These are phyloP conservation scores for Juncus effusus DNA, from an alignment of 176 grass and related monocot genomes.

Conservation along the genomic window DNA sequence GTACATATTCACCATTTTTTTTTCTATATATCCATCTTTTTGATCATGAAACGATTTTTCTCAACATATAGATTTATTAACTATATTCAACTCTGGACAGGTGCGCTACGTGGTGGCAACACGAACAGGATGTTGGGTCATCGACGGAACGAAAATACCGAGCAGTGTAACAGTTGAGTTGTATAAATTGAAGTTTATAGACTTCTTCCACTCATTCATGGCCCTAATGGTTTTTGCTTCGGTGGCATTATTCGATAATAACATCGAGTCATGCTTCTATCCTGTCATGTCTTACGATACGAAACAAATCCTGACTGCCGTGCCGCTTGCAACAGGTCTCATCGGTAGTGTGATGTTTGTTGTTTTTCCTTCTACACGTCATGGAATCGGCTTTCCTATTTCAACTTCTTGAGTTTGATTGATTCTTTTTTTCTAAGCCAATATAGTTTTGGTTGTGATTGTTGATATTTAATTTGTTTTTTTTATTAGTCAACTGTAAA, in stretches of 20 bases:
- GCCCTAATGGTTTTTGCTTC: constrained; percentile 22
- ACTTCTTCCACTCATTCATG: constrained; percentile 26
- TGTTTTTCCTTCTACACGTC: constrained; percentile 9
- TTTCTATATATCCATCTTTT: background rate
- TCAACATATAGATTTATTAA: background rate
- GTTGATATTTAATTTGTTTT: background rate
- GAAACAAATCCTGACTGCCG: constrained; percentile 7
- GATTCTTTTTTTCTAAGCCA: background rate
- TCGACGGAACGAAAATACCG: constrained; percentile 5
- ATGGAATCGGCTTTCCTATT: constrained; percentile 27
- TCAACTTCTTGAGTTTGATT: constrained; percentile 1
- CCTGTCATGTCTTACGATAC: constrained; percentile 17
- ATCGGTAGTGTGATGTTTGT: constrained; percentile 20
- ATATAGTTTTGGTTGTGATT: background rate
- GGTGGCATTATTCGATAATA: constrained; percentile 22
- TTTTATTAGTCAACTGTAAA: background rate
- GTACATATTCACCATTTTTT: background rate
- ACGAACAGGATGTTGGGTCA: constrained; percentile 22
- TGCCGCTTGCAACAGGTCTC: constrained; percentile 18
- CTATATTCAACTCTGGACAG: background rate
- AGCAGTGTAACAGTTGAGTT: constrained; percentile 3
- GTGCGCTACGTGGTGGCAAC: constrained; percentile 17
- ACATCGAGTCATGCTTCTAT: constrained; percentile 23
- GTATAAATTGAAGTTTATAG: constrained; percentile 18
- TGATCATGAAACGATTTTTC: constrained; percentile 1